These are phyloP conservation scores for Ambrosia hybrid DNA, from an alignment of 140 eudicot genomes.

Conservation along the genomic window DNA sequence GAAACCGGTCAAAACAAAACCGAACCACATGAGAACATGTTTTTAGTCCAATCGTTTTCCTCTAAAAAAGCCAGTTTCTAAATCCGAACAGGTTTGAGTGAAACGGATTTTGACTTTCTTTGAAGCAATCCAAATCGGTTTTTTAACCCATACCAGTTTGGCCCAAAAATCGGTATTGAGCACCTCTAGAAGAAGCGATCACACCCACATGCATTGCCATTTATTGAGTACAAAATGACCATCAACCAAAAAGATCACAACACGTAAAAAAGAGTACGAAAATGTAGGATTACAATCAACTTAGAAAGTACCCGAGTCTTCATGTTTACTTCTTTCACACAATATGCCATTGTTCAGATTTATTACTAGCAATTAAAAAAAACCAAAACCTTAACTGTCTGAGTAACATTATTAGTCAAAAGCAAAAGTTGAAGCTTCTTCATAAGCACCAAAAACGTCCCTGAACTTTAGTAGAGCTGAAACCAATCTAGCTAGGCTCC, in stretches of 20 bases:
- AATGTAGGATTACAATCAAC: not conserved
- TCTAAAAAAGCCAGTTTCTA: no score
- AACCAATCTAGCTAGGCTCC: not conserved
- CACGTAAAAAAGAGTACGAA: not conserved
- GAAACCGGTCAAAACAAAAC: no score
- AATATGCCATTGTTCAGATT: no score
- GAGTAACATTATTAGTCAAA: conserved; percentile 11
- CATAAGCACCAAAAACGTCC: not conserved
- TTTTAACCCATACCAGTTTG: no score
- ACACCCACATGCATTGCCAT: not conserved
- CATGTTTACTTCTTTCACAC: conserved; percentile 6
- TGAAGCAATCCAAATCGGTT: no score
- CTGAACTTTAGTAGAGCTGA: not conserved
- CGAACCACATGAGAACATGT: no score
- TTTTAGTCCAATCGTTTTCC: no score
- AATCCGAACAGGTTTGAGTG: no score
- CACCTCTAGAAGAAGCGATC: no score
- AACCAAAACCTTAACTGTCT: not conserved
- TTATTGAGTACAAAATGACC: not conserved
- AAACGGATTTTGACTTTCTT: no score
- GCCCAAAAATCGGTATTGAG: no score
- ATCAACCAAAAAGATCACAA: conserved; percentile 9
- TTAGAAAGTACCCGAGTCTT: not conserved
- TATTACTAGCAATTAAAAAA: not conserved
- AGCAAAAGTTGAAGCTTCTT: conserved; percentile 21